These are phyloP conservation scores for Lathyrus aphaca DNA, from an alignment of 306 rosid species.

Conservation along the genomic window DNA sequence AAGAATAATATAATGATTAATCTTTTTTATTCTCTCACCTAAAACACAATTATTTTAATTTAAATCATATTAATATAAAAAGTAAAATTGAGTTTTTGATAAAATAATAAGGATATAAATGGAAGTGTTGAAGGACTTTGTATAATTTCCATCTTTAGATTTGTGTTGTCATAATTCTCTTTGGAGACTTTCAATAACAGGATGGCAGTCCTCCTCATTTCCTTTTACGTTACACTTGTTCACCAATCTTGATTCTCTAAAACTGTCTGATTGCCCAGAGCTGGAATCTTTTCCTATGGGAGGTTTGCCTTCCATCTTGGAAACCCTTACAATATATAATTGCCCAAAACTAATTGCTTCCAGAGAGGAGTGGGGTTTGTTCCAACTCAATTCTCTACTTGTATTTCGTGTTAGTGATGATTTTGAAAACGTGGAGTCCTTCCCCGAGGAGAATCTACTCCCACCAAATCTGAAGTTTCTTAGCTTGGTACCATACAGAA, in stretches of 20 bases:
- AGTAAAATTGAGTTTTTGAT: no score
- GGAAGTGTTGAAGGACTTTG: neutral
- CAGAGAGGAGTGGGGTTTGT: constrained; percentile 2
- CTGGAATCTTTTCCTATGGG: neutral
- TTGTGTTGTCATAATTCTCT: neutral
- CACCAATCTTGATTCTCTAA: neutral
- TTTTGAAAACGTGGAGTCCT: no score
- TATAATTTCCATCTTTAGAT: neutral
- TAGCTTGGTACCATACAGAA: no score
- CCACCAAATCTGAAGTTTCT: no score
- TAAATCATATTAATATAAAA: no score
- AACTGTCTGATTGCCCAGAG: neutral
- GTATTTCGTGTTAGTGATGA: no score
- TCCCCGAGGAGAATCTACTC: no score
- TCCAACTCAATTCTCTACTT: neutral
- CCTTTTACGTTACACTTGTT: neutral
- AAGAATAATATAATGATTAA: no score
- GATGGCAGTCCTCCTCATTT: neutral
- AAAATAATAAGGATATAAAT: no score
- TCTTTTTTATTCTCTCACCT: no score
- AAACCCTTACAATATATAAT: rapidly evolving
- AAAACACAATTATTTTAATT: no score
- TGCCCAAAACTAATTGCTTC: neutral
- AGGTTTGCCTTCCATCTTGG: neutral
- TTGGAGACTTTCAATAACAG: neutral